Evolutionary conservation across 164 flowering plant species (phyloP), one percentile per base, ranked within the genome.

Genomic region (Protea cynaroides): DNA sequence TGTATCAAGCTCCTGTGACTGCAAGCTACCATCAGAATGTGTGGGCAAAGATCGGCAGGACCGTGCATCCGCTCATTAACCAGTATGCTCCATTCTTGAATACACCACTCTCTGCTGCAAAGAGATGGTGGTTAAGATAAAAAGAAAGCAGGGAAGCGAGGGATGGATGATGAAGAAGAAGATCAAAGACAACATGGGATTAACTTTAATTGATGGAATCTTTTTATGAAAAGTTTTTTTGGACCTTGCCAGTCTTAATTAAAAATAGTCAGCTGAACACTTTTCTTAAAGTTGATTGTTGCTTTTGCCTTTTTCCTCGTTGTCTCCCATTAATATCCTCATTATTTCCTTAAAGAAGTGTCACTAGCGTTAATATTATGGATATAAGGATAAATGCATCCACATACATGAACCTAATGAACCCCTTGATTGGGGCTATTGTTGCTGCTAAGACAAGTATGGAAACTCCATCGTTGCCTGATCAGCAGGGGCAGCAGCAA

Each of bases 71-170:
- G 2, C 74, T 83, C 8, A 58, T 95, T 59, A 69, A 81, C 29
- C 89, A 76, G 12, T 86, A 90, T 69, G 91, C 89, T 7, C 97
- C 99, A 21, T 90, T 92, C 79, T 64, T 95, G 69, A 82, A 68
- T 63, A 68, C 89, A 61, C 98, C 98, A 34, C 56, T 95, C 15
- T 74, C 97, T 40, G 82, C 92, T 10, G 77, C 74, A 36, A 87
- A 95, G 74, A 78, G 91, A 67, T 95, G 99, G 98, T 95, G 96
- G 96, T 71, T 90, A 65, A 84, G 97, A 80, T 90, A 71, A 67
- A 62, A 11, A 46, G 24, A 54, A 21, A 49, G 14, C 29, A 49
- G 34, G 34, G 34, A 29, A 29, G 34, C 5, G 34, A 29, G 5
- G 5, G 5, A 29, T 3, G 34, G 34, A 29, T 29, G 34, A 49